phyloP scores from a whole-genome alignment of 345 rosid species.

The Eucalyptus erythrocorys region DNA sequence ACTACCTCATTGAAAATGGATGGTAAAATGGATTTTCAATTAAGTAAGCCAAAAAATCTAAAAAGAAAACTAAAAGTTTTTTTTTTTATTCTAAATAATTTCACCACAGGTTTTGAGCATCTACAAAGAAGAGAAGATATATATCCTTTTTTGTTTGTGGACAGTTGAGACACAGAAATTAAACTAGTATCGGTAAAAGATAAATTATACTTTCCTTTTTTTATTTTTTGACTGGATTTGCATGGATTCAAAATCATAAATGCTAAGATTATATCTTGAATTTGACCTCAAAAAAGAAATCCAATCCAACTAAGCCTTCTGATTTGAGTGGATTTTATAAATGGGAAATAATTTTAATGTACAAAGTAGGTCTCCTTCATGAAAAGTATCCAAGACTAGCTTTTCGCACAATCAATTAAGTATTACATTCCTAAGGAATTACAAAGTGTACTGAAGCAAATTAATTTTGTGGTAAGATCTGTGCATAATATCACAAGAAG shows the following conservation, averaged over 20 bases:
- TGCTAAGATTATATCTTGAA: neutral
- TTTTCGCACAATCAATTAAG: neutral
- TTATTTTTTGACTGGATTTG: neutral
- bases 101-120: neutral
- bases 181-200: neutral
- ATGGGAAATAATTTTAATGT: neutral
- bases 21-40: no score
- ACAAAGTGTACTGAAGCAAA: neutral
- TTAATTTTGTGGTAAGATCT: neutral
- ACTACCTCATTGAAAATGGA: fast-evolving
- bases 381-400: neutral
- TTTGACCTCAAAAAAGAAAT: neutral
- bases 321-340: neutral
- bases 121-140: neutral
- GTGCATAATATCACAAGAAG: neutral
- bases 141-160: neutral
- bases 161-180: neutral
- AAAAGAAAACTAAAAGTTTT: no score
- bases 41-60: no score
- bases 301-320: neutral
- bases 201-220: neutral
- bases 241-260: no score
- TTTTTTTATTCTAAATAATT: no score
- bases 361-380: neutral
- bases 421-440: neutral